Percentiles rank a stretch among this genome's conserved stretches.
Evolutionary conservation across 805 yeast species (phyloP).

Genomic region (Candida krabiensis): DNA sequence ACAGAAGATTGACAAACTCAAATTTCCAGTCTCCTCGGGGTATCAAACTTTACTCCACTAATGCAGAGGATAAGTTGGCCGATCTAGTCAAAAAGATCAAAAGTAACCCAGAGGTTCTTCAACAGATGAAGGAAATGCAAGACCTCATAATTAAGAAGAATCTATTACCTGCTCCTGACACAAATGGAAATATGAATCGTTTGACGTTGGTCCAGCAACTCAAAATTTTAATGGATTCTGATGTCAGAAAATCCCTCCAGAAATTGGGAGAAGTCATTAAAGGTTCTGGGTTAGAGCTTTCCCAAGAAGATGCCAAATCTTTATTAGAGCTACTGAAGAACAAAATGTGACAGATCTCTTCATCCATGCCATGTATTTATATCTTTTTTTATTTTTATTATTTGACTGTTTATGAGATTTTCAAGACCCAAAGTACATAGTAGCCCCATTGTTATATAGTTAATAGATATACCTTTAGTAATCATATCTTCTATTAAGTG

Average conservation of each 20-base stretch:
- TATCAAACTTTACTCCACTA: slow-evolving; percentile 9
- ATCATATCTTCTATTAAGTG: no score
- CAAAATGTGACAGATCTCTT: slow-evolving; percentile 16
- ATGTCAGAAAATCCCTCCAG: slow-evolving; percentile 24
- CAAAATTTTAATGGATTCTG: slow-evolving; percentile 29
- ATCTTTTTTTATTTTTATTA: no score
- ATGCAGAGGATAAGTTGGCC: slow-evolving; percentile 7
- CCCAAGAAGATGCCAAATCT: slow-evolving; percentile 26
- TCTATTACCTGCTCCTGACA: slow-evolving; percentile 13
- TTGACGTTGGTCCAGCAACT: slow-evolving; percentile 27
- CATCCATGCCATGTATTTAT: no score
- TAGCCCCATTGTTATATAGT: no score
- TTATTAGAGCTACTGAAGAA: slow-evolving; percentile 23
- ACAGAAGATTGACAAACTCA: no score
- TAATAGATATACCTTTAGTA: no score
- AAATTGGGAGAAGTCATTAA: slow-evolving; percentile 24
- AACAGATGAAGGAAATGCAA: slow-evolving; percentile 34
- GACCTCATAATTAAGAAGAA: slow-evolving; percentile 28
- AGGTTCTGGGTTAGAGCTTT: slow-evolving; percentile 24
- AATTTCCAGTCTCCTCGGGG: no score
- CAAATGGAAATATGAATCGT: slow-evolving; percentile 7
- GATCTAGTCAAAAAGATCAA: slow-evolving; percentile 27
- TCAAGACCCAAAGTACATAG: no score
- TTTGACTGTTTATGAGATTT: no score
- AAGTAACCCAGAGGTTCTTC: slow-evolving; percentile 34